Percentiles rank a stretch among this genome's conserved stretches.
Conservation (phyloP, 2,329 filamentous ascomycete species). For the Pseudonectria buxi region DNA sequence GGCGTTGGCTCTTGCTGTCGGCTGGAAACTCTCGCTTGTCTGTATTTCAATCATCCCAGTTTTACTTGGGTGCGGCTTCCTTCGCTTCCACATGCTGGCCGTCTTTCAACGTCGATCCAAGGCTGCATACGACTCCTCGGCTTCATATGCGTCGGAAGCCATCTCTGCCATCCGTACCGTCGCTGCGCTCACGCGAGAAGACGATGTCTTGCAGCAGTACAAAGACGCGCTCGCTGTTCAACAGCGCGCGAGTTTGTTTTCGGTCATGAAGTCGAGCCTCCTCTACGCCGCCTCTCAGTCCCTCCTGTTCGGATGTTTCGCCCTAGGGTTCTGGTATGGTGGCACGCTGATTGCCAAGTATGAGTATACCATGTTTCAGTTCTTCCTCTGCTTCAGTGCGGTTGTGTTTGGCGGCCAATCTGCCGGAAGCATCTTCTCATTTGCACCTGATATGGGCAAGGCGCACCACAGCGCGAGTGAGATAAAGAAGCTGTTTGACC, state of each 20-base stretch:
- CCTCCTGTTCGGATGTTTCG: constrained; percentile 74
- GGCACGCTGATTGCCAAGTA: constrained; percentile 63
- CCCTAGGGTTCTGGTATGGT: constrained; percentile 90
- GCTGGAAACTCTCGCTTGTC: constrained; percentile 83
- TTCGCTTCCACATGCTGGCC: constrained; percentile 78
- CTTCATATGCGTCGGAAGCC: constrained; percentile 85
- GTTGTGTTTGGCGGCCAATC: constrained; percentile 91
- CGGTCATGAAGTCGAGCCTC: constrained; percentile 66
- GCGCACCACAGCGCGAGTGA: constrained; percentile 76
- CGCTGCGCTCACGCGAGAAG: constrained; percentile 80
- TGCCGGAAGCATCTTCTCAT: constrained; percentile 82
- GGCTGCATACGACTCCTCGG: constrained; percentile 70
- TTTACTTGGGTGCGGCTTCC: constrained; percentile 74
- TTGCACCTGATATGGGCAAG: constrained; percentile 89
- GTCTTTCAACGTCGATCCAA: constrained; percentile 75
- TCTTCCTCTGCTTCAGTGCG: constrained; percentile 85
- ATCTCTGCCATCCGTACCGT: constrained; percentile 93
- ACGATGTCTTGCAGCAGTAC: constrained; percentile 70
- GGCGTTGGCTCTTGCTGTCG: constrained; percentile 62
- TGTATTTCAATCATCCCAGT: constrained; percentile 73
- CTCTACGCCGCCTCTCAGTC: constrained; percentile 84
- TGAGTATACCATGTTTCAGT: constrained; percentile 76
- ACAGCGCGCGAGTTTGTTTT: constrained; percentile 60
- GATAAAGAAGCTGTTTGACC: constrained; percentile 78
- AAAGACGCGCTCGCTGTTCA: constrained; percentile 59